These are phyloP conservation scores for Nemania abortiva DNA, from an alignment of 2,329 filamentous ascomycete genomes.

Conservation along the genomic window DNA sequence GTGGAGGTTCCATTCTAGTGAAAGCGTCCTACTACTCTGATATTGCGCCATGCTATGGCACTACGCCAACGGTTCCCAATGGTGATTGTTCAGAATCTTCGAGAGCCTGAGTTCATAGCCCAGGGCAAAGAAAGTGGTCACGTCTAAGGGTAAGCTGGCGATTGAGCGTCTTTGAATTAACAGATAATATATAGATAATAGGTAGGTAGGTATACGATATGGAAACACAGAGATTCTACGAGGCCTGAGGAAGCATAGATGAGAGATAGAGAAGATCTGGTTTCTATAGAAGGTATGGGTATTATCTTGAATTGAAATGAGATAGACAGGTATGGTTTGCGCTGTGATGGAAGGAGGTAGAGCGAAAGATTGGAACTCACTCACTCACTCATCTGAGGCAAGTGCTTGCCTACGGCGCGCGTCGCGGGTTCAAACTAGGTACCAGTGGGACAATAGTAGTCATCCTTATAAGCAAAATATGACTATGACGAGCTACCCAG, in stretches of 20 bases:
- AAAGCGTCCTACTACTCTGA: background rate
- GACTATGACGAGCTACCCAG: background rate
- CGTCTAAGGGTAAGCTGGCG: background rate
- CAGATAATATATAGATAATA: too few relatives aligned
- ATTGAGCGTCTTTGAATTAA: background rate
- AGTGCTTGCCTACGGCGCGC: too few relatives aligned
- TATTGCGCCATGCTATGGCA: background rate
- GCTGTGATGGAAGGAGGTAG: background rate
- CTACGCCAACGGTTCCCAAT: background rate
- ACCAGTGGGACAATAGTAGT: too few relatives aligned
- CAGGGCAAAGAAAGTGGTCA: background rate
- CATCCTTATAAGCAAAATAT: background rate
- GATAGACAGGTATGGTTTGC: background rate
- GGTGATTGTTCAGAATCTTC: background rate
- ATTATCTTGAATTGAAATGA: background rate
- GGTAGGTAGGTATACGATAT: too few relatives aligned
- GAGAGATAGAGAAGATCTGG: background rate
- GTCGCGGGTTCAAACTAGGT: background rate
- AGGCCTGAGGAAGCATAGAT: too few relatives aligned
- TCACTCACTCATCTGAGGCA: too few relatives aligned
- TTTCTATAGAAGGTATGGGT: too few relatives aligned
- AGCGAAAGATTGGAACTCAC: too few relatives aligned
- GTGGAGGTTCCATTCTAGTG: constrained; percentile 20
- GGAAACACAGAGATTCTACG: too few relatives aligned
- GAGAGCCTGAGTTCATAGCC: background rate